Evolutionary conservation across 257 asterid species (phyloP), one percentile per base, ranked within the genome.

Genomic region (Jacaranda copaia): DNA sequence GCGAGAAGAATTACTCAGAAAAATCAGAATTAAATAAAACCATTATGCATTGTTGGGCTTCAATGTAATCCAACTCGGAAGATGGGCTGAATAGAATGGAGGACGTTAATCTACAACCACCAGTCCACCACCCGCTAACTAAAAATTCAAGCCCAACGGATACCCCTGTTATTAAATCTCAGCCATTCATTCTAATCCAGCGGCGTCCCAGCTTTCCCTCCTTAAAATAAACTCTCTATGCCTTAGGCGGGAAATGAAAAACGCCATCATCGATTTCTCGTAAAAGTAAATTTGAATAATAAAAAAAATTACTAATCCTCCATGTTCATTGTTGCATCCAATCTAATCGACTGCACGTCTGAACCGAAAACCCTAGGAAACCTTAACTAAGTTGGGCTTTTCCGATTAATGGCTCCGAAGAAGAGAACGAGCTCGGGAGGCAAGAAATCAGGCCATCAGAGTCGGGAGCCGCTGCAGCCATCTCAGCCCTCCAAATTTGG

Each of bases 401-500:
- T 60, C 56, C 7, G 68, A 70, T 70, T 7, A 16, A 95, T 95
- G 99, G 89, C 92, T 57, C 98, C 98, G 55, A 89, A 84, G 89
- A 95, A 93, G 88, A 88, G 84, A 80, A 53, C 84, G 63, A 85
- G 70, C 76, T 67, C 90, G 42, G 95, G 89, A 57, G 69, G 88
- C 60, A 93, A 91, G 96, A 95, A 93, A 81, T 67, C 91, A 20
- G 68, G 67, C 84, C 67, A 77, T 65, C 88, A 79, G 40, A 84
- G 70, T 52, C 82, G 79, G 15, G 88, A 82, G 76, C 81, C 39
- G 63, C 78, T 38, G 59, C 84, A 86, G 83, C 89, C 85, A 73
- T 85, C 98, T 68, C 90, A 95, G 87, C 91, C 93, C 18, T 72
- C 93, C 70, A 92, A 92, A 63, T 94, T 89, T 35, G 98, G 96